Percentiles rank a stretch among this genome's conserved stretches.
Evolutionary conservation across 2,329 filamentous ascomycete species (phyloP).

Genomic region (Clarireedia homoeocarpa): DNA sequence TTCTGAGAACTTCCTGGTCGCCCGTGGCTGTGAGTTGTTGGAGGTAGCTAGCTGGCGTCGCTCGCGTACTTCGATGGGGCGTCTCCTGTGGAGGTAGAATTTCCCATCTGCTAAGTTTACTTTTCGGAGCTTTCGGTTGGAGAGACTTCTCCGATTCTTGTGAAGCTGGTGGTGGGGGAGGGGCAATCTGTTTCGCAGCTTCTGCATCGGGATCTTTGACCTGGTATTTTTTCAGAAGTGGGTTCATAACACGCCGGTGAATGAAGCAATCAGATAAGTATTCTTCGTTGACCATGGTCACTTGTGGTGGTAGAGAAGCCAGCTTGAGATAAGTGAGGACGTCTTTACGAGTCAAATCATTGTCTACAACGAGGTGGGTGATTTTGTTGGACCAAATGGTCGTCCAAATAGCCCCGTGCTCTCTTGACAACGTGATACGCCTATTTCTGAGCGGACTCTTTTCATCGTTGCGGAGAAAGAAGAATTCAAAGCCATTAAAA

Average conservation of each 20-base stretch:
- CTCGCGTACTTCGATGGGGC: constrained; percentile 27
- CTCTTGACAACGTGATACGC: constrained; percentile 66
- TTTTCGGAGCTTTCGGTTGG: constrained; percentile 41
- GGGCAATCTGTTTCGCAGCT: not conserved
- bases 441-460: constrained; percentile 56
- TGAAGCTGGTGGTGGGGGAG: not conserved
- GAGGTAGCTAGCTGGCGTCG: not conserved
- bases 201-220: constrained; percentile 29
- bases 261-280: constrained; percentile 63
- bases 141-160: constrained; percentile 28
- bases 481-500: constrained; percentile 55
- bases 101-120: constrained; percentile 30
- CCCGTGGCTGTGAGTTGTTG: not conserved
- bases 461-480: constrained; percentile 77
- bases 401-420: constrained; percentile 69
- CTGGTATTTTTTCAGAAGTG: constrained; percentile 49
- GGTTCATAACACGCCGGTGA: constrained; percentile 50
- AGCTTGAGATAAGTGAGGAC: constrained; percentile 47
- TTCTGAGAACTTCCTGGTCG: not conserved
- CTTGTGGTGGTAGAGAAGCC: constrained; percentile 28
- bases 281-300: constrained; percentile 56
- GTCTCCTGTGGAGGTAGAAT: constrained; percentile 34
- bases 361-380: constrained; percentile 77
- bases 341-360: constrained; percentile 53
- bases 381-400: constrained; percentile 46